Base-by-base conservation (phyloP, 352 stramenopile species). In the Phytophthora cryptogea region DNA sequence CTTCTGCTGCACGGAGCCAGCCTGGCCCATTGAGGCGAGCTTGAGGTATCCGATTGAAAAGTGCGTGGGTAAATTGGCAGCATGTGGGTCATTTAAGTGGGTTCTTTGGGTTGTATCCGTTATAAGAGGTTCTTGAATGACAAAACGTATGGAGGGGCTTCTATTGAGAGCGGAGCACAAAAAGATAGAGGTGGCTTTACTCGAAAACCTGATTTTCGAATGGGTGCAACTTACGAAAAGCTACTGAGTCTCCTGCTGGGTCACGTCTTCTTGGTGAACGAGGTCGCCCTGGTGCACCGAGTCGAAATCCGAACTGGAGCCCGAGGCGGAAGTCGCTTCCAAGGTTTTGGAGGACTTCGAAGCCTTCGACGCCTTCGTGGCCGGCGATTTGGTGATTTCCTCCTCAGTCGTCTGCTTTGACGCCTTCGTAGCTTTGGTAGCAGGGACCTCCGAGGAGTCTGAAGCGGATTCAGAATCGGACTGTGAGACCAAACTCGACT, bases 1-100 rank as follows among this genome's bases (percentile, higher is more conserved):
- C 67, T 86, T 85, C 65, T 93, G 83, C 66, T 95, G 82, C 30
- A 86, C 68, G 26, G 86, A 95, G 16, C 86, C 86, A 3, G 79
- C 74, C 66, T 92, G 83, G 28, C 86, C 86, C 83, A 95, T 94
- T 32, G 42, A 41, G 28, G n/a, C 20, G 40, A 40, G 42, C 26
- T 4, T 46, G 11, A n/a, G 11, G 13, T 62, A 67, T 67, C 59
- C 13, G 52, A 27, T 2, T 26, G 37, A 58, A 52, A 48, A 53
- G 39, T 28, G 39, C 39, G 17, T 42, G 36, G 51, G 45, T 51
- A 50, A 63, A 55, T 30, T 61, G 35, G 11, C 16, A 32, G 32
- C 47, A 28, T 9, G 7, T 11, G 30, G 10, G 33, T 4, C 13
- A 7, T 10, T 16, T 11, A 5, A 41, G 14, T 5, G 13, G 20